These are phyloP conservation scores for Mycena olivaceomarginata DNA, from an alignment of 768 basidiomycete genomes.

Conservation along the genomic window DNA sequence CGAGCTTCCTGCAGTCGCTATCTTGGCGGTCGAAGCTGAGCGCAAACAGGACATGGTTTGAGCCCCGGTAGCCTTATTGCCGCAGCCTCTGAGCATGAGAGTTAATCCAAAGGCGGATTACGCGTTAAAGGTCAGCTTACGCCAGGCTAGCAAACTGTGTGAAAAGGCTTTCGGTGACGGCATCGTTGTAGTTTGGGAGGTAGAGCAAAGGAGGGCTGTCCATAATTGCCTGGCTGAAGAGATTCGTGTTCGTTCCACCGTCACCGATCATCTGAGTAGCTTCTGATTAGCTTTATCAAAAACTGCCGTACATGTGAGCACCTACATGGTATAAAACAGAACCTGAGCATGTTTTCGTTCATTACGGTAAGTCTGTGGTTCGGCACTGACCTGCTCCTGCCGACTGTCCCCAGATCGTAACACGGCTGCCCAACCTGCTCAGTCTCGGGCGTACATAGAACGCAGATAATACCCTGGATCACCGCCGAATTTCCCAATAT, in stretches of 20 bases:
- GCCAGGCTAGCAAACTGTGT: slow-evolving; percentile 57
- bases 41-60: slow-evolving; percentile 58
- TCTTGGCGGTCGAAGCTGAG: slow-evolving; percentile 46
- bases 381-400: slow-evolving; percentile 52
- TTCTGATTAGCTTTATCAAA: background rate
- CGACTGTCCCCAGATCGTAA: slow-evolving; percentile 66
- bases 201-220: slow-evolving; percentile 65
- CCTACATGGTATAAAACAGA: slow-evolving; percentile 64
- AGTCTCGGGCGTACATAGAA: background rate
- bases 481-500: slow-evolving; percentile 61
- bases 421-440: slow-evolving; percentile 51
- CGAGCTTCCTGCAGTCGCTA: slow-evolving; percentile 58
- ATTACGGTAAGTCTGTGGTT: background rate
- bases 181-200: slow-evolving; percentile 54
- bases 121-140: slow-evolving; percentile 49
- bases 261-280: slow-evolving; percentile 61
- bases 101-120: background rate
- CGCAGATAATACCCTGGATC: slow-evolving; percentile 51
- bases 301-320: background rate
- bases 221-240: slow-evolving; percentile 65
- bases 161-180: slow-evolving; percentile 58
- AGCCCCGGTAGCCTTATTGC: slow-evolving; percentile 26
- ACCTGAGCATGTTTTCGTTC: slow-evolving; percentile 49
- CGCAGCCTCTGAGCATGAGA: slow-evolving; percentile 48
- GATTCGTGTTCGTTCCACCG: slow-evolving; percentile 57